A percentile compares a stretch with the other conserved stretches of the same genome.
Conservation (phyloP, 2,329 filamentous ascomycete genomes). For the Penicillium sp. region DNA sequence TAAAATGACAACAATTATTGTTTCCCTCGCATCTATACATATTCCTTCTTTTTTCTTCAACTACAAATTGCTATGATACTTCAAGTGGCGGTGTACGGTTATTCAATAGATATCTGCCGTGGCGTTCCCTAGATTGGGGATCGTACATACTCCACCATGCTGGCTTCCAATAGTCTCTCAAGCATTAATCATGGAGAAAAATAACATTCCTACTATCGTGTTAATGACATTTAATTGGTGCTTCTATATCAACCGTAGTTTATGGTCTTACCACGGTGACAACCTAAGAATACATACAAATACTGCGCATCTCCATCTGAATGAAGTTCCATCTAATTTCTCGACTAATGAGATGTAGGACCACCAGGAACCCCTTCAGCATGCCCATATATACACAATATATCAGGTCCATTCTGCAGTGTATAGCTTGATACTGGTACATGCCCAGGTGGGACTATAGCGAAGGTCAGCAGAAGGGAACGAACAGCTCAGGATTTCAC, state of each 20-base stretch:
- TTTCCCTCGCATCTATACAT: not conserved
- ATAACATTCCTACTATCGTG: not conserved
- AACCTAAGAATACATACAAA: not conserved
- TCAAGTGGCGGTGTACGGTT: not conserved
- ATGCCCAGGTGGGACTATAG: not conserved
- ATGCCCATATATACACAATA: not conserved
- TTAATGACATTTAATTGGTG: not conserved
- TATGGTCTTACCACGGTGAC: not conserved
- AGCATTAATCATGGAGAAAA: not conserved
- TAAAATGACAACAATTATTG: slow-evolving; percentile 14
- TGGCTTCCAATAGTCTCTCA: not conserved
- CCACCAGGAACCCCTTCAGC: too few relatives aligned
- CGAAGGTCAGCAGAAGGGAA: not conserved
- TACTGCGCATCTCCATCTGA: not conserved
- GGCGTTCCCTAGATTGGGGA: not conserved
- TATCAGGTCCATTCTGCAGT: not conserved
- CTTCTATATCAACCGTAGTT: not conserved
- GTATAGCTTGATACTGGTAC: not conserved
- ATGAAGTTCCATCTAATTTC: not conserved
- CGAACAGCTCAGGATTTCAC: too few relatives aligned
- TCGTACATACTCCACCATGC: not conserved
- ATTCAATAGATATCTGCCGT: not conserved
- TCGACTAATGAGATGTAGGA: not conserved
- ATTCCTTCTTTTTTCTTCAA: not conserved
- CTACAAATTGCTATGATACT: not conserved